Evolutionary conservation across 2,329 filamentous ascomycete species (phyloP), one percentile per base, ranked within the genome.

Genomic region (Hysterium pulicare): DNA sequence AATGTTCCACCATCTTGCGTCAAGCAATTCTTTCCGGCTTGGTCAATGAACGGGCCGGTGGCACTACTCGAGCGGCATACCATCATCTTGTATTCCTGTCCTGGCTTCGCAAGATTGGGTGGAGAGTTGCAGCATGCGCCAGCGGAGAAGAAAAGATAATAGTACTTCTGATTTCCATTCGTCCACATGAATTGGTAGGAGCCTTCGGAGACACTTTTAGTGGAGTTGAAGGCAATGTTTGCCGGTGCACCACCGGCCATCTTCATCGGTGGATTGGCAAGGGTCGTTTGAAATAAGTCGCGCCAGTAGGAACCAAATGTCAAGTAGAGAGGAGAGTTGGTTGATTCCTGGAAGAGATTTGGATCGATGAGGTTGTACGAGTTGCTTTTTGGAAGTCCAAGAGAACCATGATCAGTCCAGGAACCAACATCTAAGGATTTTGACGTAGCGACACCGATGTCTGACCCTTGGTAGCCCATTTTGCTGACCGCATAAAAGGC

Each of bases 241-340:
- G 19, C 44, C 22, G 57, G 46, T 1, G 48, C 41, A 1, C 31
- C 26, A 1, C 44, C 36, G 15, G 8, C 16, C 16, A n/a, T n/a
- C 28, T 15, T 15, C 3, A 28, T 10, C 1, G 55, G 57, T 16
- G 59, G 54, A 3, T 37, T 42, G 42, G 44, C 1, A 40, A 85
- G 69, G 8, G 67, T 57, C 0, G 79, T 77, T 55, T 83, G 81
- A 63, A 78, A 83, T 46, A 86, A 75, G 51, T 79, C 77, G 4
- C 69, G 61, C 82, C 82, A 87, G 70, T 82, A 86, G 19, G 77
- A 82, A 16, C 83, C 84, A 47, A 86, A 87, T 43, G 73, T 81
- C 53, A 81, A 64, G 41, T 73, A 71, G 22, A 72, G 72, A 11
- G 59, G 62, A 40, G 72, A 48, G 6, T 44, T 46, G 20, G 45